Conservation (phyloP, 169 alveolate genomes). For the Plasmodium knowlesi region DNA sequence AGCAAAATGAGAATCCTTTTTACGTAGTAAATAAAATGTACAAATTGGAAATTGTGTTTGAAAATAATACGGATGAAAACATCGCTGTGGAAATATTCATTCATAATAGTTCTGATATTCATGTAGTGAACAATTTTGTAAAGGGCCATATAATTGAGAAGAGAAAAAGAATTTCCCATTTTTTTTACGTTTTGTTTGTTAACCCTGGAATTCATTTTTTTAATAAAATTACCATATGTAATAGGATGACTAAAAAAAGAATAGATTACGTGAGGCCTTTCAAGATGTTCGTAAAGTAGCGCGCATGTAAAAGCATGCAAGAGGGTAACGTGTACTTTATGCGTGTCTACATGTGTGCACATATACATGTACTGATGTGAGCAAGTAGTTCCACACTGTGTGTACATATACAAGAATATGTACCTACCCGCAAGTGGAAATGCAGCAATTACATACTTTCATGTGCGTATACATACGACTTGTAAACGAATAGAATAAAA, state of each 20-base stretch:
- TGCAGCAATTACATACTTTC: not conserved
- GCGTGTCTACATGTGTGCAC: not conserved
- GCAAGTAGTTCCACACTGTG: not conserved
- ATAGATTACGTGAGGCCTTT: conserved; percentile 44
- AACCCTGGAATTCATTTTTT: conserved; percentile 70
- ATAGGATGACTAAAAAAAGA: conserved; percentile 50
- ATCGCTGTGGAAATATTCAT: conserved; percentile 35
- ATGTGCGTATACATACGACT: not conserved
- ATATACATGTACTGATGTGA: not conserved
- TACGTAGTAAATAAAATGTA: conserved; percentile 42
- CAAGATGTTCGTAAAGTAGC: conserved; percentile 48
- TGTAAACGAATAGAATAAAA: not conserved
- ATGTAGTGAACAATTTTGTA: conserved; percentile 65
- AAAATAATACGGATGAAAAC: conserved; percentile 51
- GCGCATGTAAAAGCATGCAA: not conserved
- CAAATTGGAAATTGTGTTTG: conserved; percentile 69
- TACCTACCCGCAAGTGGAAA: not conserved
- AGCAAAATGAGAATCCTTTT: conserved; percentile 12
- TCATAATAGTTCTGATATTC: conserved; percentile 58
- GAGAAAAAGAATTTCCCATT: conserved; percentile 55
- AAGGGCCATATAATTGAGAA: conserved; percentile 48
- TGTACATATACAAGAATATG: not conserved
- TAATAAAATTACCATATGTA: conserved; percentile 69
- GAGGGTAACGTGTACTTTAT: not conserved
- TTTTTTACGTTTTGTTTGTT: conserved; percentile 66